Conservation (phyloP, 164 flowering plant genomes). For the Chimonanthus praecox region DNA sequence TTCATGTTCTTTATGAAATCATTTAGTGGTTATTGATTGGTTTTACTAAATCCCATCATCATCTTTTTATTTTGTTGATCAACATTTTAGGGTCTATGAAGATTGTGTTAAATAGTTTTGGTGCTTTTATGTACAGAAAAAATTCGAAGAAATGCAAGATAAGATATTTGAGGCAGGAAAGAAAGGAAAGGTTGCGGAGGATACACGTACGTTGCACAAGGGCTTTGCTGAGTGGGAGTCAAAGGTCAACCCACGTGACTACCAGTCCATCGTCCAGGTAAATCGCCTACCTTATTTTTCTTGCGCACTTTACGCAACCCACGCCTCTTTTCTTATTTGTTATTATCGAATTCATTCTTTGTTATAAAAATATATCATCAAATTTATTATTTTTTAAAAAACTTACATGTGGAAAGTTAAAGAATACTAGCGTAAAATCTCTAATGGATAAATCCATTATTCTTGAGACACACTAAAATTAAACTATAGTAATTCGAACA, state of each 20-base stretch:
- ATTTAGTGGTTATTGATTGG: too few relatives aligned
- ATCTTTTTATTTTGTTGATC: too few relatives aligned
- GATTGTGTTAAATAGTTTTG: background rate
- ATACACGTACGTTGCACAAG: constrained; percentile 19
- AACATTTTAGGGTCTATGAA: too few relatives aligned
- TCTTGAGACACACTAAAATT: rapidly evolving
- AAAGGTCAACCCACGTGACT: constrained; percentile 20
- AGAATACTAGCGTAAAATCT: too few relatives aligned
- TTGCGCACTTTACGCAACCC: background rate
- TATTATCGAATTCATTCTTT: background rate
- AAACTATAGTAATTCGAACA: too few relatives aligned
- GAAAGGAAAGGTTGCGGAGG: constrained; percentile 14
- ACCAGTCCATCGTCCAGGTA: constrained; percentile 31
- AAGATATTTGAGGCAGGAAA: constrained; percentile 13
- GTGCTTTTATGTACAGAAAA: constrained; percentile 6
- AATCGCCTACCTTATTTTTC: background rate
- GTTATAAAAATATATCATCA: too few relatives aligned
- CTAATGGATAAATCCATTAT: too few relatives aligned
- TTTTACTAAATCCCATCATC: too few relatives aligned
- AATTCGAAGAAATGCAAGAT: constrained; percentile 27
- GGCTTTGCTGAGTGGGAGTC: constrained; percentile 34
- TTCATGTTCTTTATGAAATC: too few relatives aligned
- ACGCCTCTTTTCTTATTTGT: background rate
- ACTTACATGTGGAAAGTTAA: too few relatives aligned
- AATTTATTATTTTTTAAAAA: too few relatives aligned